Conservation (phyloP, 75 land plant species). For the Picea sitchensis region DNA sequence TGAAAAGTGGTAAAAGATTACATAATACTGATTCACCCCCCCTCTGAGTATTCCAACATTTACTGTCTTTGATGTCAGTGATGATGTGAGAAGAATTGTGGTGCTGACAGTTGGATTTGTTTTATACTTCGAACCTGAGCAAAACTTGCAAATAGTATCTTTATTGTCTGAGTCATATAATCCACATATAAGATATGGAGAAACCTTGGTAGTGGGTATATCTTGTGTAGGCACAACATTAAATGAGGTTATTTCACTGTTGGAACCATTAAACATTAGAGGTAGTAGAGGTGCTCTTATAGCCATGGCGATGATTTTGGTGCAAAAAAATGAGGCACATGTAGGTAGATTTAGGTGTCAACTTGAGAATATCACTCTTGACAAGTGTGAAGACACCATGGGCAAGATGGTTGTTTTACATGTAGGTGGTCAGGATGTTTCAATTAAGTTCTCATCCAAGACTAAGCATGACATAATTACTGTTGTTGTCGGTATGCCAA, state of each 20-base stretch:
- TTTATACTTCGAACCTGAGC: too few species aligned
- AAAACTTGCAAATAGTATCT: conserved; percentile 38
- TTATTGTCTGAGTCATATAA: conserved; percentile 45
- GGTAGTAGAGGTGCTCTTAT: conserved; percentile 45
- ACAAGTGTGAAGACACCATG: conserved; percentile 48
- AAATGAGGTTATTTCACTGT: conserved; percentile 32
- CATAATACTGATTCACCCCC: too few species aligned
- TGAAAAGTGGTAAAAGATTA: too few species aligned
- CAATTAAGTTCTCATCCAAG: too few species aligned
- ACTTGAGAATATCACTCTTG: conserved; percentile 29
- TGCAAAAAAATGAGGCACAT: conserved; percentile 36
- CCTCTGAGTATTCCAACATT: too few species aligned
- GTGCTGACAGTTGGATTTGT: too few species aligned
- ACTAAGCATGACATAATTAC: too few species aligned
- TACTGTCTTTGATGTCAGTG: too few species aligned
- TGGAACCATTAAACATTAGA: conserved; percentile 45
- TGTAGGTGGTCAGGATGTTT: too few species aligned
- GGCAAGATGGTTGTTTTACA: conserved; percentile 31
- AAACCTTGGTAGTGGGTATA: conserved; percentile 42
- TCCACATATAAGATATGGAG: conserved; percentile 39
- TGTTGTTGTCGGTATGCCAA: too few species aligned
- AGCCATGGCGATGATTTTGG: conserved; percentile 42
- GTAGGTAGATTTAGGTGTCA: conserved; percentile 39
- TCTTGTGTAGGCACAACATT: conserved; percentile 45
- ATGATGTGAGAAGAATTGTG: too few species aligned